Evolutionary conservation across 2,329 filamentous ascomycete species (phyloP), one percentile per base, ranked within the genome.

Genomic region (Fusarium sublunatum): DNA sequence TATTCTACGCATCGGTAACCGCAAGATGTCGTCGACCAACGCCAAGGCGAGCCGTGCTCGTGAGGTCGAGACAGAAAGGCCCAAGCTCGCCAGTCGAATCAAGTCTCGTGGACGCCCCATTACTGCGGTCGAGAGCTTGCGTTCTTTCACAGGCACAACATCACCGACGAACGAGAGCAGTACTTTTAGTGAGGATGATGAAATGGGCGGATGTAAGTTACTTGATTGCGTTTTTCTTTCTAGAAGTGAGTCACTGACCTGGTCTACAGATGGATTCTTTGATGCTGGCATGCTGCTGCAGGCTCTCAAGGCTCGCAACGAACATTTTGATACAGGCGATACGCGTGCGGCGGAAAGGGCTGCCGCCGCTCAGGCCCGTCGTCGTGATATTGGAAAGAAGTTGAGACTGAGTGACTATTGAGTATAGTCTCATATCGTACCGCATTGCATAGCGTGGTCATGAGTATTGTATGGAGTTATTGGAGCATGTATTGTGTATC

Each of bases 241-340:
- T 10, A 7, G 56, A 52, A 3, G 38, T 41, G 8, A 41, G 29
- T 51, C 52, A 69, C 78, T 76, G 70, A 76, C 57, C 35, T 65
- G 9, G 47, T 44, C 46, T 61, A n/a, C 73, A 97, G 93, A 97
- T 81, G 94, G 94, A 29, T 97, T 98, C 82, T 98, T 98, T 78
- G 94, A 98, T 74, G 93, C 94, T 1, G 94, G 94, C 12, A 96
- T 97, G 92, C 85, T 97, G 6, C 82, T 95, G 24, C 91, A 96
- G 75, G 92, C 93, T 2, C 86, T 97, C 55, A 93, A 93, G 74
- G 89, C 89, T 3, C 85, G 89, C 46, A 83, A 84, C 13, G 82
- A 87, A 53, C 81, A 79, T 5, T 75, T 80, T 6, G 83, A 86
- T 49, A 71, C 77, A 3, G 79, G 77, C 39, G 84, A 87, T 61